Evolutionary conservation across 2,329 filamentous ascomycete genomes (phyloP).

Genomic region (Apiospora kogelbergensis): DNA sequence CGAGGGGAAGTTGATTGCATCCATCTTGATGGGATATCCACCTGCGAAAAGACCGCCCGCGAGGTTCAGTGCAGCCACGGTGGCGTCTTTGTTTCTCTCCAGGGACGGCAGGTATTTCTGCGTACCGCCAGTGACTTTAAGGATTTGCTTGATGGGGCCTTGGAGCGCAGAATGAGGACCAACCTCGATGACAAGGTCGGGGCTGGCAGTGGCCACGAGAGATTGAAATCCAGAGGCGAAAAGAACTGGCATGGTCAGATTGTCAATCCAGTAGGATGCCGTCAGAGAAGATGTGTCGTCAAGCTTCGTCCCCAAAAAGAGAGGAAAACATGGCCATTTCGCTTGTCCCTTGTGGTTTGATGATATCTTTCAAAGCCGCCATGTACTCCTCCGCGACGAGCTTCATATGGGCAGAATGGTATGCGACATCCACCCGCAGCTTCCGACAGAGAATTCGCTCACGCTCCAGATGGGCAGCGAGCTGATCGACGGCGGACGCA

Average conservation of each 20-base stretch:
- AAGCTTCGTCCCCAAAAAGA: not conserved
- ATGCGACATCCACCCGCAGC: constrained; percentile 29
- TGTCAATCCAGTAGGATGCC: constrained; percentile 6
- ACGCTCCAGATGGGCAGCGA: constrained; percentile 18
- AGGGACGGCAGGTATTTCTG: constrained; percentile 27
- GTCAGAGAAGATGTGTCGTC: not conserved
- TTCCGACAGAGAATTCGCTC: constrained; percentile 24
- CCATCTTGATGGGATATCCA: constrained; percentile 27
- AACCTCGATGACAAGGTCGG: constrained; percentile 2
- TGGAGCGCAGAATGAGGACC: constrained; percentile 2
- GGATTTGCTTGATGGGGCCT: constrained; percentile 10
- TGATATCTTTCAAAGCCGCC: constrained; percentile 5
- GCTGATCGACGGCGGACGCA: constrained; percentile 17
- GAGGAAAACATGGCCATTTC: constrained; percentile 15
- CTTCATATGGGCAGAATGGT: constrained; percentile 35
- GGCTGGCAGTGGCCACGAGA: not conserved
- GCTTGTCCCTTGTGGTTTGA: not conserved
- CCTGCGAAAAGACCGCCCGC: constrained; percentile 29
- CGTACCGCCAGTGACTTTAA: not conserved
- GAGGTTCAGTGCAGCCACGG: constrained; percentile 22
- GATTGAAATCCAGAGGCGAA: not conserved
- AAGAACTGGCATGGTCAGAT: constrained; percentile 4
- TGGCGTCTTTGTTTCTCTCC: constrained; percentile 18
- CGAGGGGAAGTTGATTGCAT: constrained; percentile 1
- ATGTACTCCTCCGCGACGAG: too few species aligned